Evolutionary conservation across 805 yeast species (phyloP).

Genomic region (Saccharomyces cerevisiae): DNA sequence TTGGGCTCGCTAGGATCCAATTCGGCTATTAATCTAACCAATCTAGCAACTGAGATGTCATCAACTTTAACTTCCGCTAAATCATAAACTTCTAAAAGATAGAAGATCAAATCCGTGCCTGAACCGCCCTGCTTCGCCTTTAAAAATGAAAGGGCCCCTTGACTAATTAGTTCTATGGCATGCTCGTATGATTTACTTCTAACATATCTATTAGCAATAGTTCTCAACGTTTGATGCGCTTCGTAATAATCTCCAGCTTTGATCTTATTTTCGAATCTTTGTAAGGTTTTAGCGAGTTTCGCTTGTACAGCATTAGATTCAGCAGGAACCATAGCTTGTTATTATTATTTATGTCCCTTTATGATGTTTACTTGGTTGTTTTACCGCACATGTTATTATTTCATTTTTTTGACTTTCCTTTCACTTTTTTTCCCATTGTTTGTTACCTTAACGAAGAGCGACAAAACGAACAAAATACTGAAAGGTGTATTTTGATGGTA

Average conservation of each 20-base stretch:
- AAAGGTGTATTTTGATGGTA: background rate
- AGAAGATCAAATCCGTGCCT: conserved; percentile 66
- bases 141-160: conserved; percentile 61
- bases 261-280: conserved; percentile 60
- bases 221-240: conserved; percentile 90
- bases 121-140: conserved; percentile 69
- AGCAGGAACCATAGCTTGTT: background rate
- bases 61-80: conserved; percentile 39
- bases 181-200: conserved; percentile 56
- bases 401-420: background rate
- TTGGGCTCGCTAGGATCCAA: conserved; percentile 48
- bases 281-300: conserved; percentile 52
- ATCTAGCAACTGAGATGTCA: conserved; percentile 37
- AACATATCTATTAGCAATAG: conserved; percentile 79
- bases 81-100: conserved; percentile 62
- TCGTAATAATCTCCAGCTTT: conserved; percentile 76
- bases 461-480: background rate
- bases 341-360: background rate
- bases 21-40: conserved; percentile 40
- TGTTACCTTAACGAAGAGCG: background rate
- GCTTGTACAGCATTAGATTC: conserved; percentile 4
- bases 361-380: background rate
- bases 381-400: background rate
- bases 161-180: conserved; percentile 66
- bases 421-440: background rate